Evolutionary conservation across 139 green algal genomes (phyloP), one percentile per base, ranked within the genome.

Genomic region (Nannochloris sp.): DNA sequence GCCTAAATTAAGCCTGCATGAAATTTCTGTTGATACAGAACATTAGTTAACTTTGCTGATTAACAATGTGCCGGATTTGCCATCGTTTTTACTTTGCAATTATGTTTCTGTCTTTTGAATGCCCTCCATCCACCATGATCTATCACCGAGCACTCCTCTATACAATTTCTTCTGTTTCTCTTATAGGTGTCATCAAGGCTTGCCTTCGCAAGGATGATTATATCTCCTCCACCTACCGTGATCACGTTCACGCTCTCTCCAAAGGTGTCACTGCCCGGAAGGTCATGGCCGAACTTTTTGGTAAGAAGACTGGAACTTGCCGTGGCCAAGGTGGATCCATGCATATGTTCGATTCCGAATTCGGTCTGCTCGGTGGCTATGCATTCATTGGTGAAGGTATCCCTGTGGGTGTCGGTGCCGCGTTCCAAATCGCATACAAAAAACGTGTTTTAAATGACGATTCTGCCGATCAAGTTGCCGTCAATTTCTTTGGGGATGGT

Each of bases 321-420:
- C 77, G 90, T 25, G 91, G 91, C 39, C 91, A 96, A 78, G 93
- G 93, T 30, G 93, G 93, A 55, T 96, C 87, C 56, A 98, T 98
- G 93, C 93, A 98, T 82, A 96, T 98, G 82, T 98, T 98, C 79
- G 88, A 80, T 61, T 60, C 73, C 29, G 88, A 97, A 79, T 63
- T 91, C 67, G 81, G 81, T 60, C 72, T 98, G 75, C 82, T 98
- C 45, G 93, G 93, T 25, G 93, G 93, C 10, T 98, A 95, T 76
- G 93, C 93, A 6, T 98, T 98, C 79, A 98, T 98, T 69, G 92
- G 78, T 4, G 93, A 98, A 72, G 93, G 93, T 68, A 98, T 98
- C 73, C 93, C 93, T 25, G 77, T 98, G 12, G 92, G 89, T 27
- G 74, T 96, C 54, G 93, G 93, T 14, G 91, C 93, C 24, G 93